phyloP scores from a whole-genome alignment of 169 alveolate species.

The Plasmodium vinckei region DNA sequence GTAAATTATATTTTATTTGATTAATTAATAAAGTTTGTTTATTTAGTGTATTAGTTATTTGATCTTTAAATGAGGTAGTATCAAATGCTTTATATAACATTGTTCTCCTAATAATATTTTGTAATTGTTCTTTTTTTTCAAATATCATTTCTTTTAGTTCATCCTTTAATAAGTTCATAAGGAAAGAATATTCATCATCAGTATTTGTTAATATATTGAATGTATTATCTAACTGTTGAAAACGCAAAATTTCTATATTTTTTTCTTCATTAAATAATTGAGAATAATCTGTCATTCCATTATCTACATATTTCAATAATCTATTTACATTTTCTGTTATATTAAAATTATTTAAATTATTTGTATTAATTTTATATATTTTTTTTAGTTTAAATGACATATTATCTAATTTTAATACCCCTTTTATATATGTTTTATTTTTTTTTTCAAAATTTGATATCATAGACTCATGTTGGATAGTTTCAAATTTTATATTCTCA shows the following conservation, averaged over 20 bases:
- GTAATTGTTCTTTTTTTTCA: slow-evolving; percentile 68
- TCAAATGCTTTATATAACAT: slow-evolving; percentile 19
- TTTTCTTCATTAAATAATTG: slow-evolving; percentile 31
- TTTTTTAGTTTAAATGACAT: slow-evolving; percentile 49
- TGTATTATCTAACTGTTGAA: slow-evolving; percentile 18
- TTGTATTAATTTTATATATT: slow-evolving; percentile 26
- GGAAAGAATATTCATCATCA: slow-evolving; percentile 67
- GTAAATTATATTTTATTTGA: slow-evolving; percentile 35
- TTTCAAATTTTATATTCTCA: slow-evolving; percentile 73
- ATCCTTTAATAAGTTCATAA: slow-evolving; percentile 40
- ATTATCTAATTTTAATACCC: slow-evolving; percentile 67
- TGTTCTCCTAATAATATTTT: slow-evolving; percentile 38
- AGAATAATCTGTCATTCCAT: slow-evolving; percentile 18
- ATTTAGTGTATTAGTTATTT: slow-evolving; percentile 33
- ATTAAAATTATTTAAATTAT: slow-evolving; percentile 56
- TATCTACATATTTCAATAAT: slow-evolving; percentile 49
- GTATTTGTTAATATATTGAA: slow-evolving; percentile 27
- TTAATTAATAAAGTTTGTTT: slow-evolving; percentile 49
- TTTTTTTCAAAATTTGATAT: slow-evolving; percentile 53
- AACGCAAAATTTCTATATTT: slow-evolving; percentile 57
- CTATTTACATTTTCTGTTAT: slow-evolving; percentile 44
- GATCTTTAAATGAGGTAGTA: slow-evolving; percentile 48
- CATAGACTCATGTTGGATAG: slow-evolving; percentile 61
- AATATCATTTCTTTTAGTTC: slow-evolving; percentile 54
- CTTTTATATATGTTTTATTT: slow-evolving; percentile 56